These are phyloP conservation scores for Sporormia fimetaria DNA, from an alignment of 495 filamentous ascomycete species.

Conservation along the genomic window DNA sequence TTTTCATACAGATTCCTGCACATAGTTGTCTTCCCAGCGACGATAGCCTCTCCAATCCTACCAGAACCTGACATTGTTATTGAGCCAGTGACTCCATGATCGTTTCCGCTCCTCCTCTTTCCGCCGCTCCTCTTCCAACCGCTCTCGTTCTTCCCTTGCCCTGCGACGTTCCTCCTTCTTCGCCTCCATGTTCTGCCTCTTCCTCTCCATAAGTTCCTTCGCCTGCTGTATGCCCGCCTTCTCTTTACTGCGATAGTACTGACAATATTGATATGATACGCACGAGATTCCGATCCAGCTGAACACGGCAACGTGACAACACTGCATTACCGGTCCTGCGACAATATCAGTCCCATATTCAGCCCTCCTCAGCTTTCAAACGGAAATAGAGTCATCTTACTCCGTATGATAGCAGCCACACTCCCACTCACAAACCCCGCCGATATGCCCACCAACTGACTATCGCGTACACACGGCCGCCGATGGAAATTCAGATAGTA, in stretches of 20 bases:
- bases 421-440: constrained; percentile 63
- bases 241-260: constrained; percentile 56
- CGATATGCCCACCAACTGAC: constrained; percentile 70
- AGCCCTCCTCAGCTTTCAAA: background rate
- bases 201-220: constrained; percentile 69
- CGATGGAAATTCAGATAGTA: constrained; percentile 67
- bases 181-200: constrained; percentile 41
- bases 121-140: constrained; percentile 30
- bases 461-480: constrained; percentile 72
- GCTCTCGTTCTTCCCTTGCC: constrained; percentile 34
- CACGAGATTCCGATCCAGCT: constrained; percentile 53
- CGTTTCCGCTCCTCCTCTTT: constrained; percentile 22
- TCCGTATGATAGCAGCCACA: constrained; percentile 58
- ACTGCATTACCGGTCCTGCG: constrained; percentile 40
- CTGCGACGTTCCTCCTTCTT: constrained; percentile 46
- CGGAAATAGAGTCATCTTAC: constrained; percentile 43
- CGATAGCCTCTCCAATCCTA: constrained; percentile 5
- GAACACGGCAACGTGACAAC: constrained; percentile 79
- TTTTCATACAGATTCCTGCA: constrained; percentile 12
- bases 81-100: constrained; percentile 20
- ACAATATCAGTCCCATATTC: background rate
- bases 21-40: constrained; percentile 7
- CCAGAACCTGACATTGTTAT: constrained; percentile 21
- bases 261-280: constrained; percentile 69
- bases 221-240: constrained; percentile 66